Conservation (phyloP, 2,329 filamentous ascomycete species). For the Hypoxylon sp. region DNA sequence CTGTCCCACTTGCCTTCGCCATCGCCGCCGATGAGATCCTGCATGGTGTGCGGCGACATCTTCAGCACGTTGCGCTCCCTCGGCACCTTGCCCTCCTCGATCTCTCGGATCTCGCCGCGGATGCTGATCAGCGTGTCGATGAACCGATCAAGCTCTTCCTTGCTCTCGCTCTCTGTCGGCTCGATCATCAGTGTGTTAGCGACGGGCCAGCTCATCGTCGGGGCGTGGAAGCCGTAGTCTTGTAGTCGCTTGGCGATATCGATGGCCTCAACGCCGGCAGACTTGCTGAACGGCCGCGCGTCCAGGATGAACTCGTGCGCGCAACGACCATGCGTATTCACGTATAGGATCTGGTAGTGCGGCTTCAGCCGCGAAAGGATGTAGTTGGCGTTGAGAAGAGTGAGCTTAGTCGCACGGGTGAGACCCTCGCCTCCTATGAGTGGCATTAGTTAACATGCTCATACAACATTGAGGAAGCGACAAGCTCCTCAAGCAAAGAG, state of each 20-base stretch:
- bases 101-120: constrained; percentile 79
- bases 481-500: background rate
- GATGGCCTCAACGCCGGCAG: constrained; percentile 85
- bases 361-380: constrained; percentile 85
- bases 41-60: constrained; percentile 85
- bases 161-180: constrained; percentile 92
- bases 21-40: constrained; percentile 74
- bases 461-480: background rate
- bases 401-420: constrained; percentile 88
- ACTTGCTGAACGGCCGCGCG: constrained; percentile 82
- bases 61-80: constrained; percentile 84
- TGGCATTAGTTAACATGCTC: constrained; percentile 22
- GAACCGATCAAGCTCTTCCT: constrained; percentile 92
- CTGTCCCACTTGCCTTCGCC: constrained; percentile 74
- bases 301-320: constrained; percentile 98
- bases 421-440: constrained; percentile 70
- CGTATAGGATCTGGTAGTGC: constrained; percentile 93
- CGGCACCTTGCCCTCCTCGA: constrained; percentile 81
- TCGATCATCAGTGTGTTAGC: constrained; percentile 98
- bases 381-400: constrained; percentile 97
- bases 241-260: constrained; percentile 96
- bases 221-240: constrained; percentile 96
- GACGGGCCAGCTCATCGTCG: constrained; percentile 97
- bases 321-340: constrained; percentile 85
- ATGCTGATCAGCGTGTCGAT: constrained; percentile 89